These are phyloP conservation scores for Leishmania tropica DNA, from an alignment of 208 protist genomes.

Conservation along the genomic window DNA sequence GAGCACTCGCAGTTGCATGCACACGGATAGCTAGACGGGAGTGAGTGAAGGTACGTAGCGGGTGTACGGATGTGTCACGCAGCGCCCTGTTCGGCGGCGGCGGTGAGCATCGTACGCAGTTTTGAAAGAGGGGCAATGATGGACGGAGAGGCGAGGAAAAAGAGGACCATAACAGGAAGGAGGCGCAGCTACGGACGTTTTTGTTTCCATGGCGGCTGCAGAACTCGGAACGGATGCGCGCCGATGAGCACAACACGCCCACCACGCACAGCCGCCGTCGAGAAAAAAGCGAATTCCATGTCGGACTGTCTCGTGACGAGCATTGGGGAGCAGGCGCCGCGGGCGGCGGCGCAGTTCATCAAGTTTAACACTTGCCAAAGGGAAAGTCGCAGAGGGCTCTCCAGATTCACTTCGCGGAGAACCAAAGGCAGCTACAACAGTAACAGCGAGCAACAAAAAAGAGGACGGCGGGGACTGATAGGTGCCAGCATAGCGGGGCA, in stretches of 20 bases:
- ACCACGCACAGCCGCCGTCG: not conserved
- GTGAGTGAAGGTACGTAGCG: not conserved
- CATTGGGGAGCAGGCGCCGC: not conserved
- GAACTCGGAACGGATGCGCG: not conserved
- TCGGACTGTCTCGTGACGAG: not conserved
- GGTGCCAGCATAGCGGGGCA: constrained; percentile 1
- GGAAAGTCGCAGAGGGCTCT: not conserved
- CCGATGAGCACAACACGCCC: not conserved
- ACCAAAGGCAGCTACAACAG: not conserved
- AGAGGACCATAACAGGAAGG: not conserved
- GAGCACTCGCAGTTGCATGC: not conserved
- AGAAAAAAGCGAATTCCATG: not conserved
- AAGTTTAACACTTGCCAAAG: not conserved
- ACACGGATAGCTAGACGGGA: not conserved
- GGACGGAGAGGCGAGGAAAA: not conserved
- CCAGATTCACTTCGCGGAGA: not conserved
- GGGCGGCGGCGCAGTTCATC: not conserved
- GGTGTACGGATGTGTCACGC: not conserved
- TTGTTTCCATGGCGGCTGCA: not conserved
- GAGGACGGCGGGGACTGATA: not conserved
- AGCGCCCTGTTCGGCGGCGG: not conserved
- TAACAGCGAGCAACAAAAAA: not conserved
- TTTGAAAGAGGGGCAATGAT: not conserved
- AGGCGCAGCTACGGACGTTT: not conserved
- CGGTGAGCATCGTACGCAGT: not conserved